Base-by-base conservation (phyloP, 768 basidiomycete species). In the Kwoniella botswanensis region DNA sequence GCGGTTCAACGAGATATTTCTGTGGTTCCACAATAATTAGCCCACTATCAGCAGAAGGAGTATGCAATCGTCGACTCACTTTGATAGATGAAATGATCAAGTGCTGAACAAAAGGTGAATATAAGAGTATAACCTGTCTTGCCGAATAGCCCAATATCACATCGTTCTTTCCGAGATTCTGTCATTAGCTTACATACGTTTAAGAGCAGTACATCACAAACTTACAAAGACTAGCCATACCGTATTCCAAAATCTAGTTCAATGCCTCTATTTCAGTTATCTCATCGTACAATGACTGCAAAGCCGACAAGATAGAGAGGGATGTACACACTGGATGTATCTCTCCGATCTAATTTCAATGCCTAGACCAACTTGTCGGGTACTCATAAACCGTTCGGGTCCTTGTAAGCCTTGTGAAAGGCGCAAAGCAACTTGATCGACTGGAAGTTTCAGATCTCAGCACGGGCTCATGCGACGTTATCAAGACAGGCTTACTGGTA, bases 201-300 rank as follows among this genome's bases (percentile, higher is more conserved):
- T 12, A 41, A 17, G 18, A 7, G 18, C 29, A 66, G 44, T 26
- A 35, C 7, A 6, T 26, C 17, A 12, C 4, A 18, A 22, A 63
- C 82, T 70, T 21, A 81, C 82, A 11, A 93, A 81, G 35, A 94
- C 88, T 1, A 96, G 86, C 96, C 96, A 98, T 2, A 96, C 86
- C 41, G 88, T 90, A 78, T 95, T 97, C 85, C 93, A 95, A 81
- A 96, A 94, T 63, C 93, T 94, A 63, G 17, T 46, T 46, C 11
- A 2, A 46, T 17, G 10, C 44, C 12, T 12, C 44, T 17, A 46
- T 46, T 2, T 46, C 17, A 11, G 17, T 46, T 26, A 26, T 26
- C 26, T 26, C 26, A 26, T 4, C 3, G 26, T 2, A 26, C 26
- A 26, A 26, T 4, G 26, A 26, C 26, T 26, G 26, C 26, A 26